Conservation (phyloP, 1,284 basidiomycete species). For the Trametes versicolor region DNA sequence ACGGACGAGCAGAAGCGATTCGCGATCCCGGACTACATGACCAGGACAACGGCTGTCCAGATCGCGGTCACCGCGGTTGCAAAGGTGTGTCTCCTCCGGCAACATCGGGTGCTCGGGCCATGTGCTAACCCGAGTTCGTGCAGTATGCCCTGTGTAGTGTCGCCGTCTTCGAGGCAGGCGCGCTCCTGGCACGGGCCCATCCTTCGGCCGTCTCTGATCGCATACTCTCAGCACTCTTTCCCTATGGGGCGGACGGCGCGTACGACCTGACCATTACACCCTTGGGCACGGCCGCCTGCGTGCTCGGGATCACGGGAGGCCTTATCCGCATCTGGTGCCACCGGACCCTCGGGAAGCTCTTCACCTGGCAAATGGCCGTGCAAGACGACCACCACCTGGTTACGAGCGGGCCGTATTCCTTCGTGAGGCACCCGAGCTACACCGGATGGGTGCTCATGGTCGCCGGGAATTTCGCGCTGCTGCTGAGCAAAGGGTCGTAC, state of each 20-base stretch:
- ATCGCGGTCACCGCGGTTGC: constrained; percentile 1
- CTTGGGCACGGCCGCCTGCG: background rate
- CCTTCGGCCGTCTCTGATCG: constrained; percentile 12
- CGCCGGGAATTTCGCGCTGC: constrained; percentile 9
- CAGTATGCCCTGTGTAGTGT: constrained; percentile 9
- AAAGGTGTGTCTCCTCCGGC: background rate
- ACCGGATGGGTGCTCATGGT: constrained; percentile 11
- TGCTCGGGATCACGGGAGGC: constrained; percentile 3
- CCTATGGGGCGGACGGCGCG: background rate
- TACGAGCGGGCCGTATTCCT: constrained; percentile 19
- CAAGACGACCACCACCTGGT: constrained; percentile 22
- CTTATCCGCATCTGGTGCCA: constrained; percentile 23
- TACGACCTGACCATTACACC: constrained; percentile 5
- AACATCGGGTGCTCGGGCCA: background rate
- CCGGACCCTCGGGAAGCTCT: constrained; percentile 20
- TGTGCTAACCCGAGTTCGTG: background rate
- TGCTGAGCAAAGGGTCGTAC: constrained; percentile 14
- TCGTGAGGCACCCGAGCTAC: constrained; percentile 25
- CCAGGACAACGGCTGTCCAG: constrained; percentile 1
- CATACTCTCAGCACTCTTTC: constrained; percentile 13
- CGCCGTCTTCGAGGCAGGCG: constrained; percentile 10
- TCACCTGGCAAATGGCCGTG: constrained; percentile 29
- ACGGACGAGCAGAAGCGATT: constrained; percentile 16
- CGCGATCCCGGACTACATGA: constrained; percentile 4
- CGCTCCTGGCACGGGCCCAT: constrained; percentile 11